Evolutionary conservation across 129 eudicot genomes (phyloP).

Genomic region (Deinandra increscens): DNA sequence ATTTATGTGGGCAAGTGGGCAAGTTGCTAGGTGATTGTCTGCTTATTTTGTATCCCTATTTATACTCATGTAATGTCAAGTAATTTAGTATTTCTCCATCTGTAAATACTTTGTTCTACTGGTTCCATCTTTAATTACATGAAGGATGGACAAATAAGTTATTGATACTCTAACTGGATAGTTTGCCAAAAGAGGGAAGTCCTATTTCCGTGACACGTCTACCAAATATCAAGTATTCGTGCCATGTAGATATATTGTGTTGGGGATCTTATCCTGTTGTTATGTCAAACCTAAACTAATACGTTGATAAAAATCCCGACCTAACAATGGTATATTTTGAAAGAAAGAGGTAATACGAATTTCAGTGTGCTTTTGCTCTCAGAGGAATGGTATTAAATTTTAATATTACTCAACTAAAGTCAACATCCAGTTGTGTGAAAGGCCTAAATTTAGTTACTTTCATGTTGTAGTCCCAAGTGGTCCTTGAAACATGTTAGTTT

Average conservation of each 20-base stretch:
- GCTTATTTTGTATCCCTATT: too few relatives aligned
- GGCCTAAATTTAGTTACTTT: not conserved
- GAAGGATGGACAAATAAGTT: not conserved
- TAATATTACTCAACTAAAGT: not conserved
- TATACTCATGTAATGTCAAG: too few relatives aligned
- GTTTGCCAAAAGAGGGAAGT: not conserved
- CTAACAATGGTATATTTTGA: not conserved
- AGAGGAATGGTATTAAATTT: too few relatives aligned
- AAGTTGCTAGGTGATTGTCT: too few relatives aligned
- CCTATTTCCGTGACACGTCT: not conserved
- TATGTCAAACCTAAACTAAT: not conserved
- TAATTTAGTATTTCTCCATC: too few relatives aligned
- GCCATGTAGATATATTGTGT: not conserved
- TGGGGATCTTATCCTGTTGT: not conserved
- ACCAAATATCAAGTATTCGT: not conserved
- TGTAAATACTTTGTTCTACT: too few relatives aligned
- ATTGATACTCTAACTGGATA: not conserved
- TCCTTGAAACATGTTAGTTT: not conserved
- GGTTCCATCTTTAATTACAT: too few relatives aligned
- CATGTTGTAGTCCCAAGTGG: not conserved
- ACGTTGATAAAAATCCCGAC: not conserved
- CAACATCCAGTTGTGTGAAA: not conserved
- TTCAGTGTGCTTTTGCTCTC: too few relatives aligned
- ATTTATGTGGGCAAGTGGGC: too few relatives aligned
- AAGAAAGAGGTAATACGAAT: not conserved